Evolutionary conservation across 164 flowering plant species (phyloP).

Genomic region (Magnolia changhungtana): DNA sequence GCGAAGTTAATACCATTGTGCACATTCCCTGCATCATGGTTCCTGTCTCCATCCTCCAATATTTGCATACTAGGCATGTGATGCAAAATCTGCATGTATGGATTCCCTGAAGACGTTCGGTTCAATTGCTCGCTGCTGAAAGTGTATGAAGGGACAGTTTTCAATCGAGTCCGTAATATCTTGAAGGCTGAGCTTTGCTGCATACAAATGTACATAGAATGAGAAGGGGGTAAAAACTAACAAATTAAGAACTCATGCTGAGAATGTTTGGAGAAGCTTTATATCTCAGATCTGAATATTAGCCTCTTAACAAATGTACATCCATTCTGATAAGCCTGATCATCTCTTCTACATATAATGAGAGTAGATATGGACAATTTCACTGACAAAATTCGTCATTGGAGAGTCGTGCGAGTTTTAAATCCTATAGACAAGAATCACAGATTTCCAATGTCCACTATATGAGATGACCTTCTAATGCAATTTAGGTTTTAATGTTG

Average conservation of each 20-base stretch:
- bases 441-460: too few relatives aligned
- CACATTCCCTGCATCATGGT: conserved; percentile 35
- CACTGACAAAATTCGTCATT: too few relatives aligned
- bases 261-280: neutral
- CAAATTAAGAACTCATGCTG: neutral
- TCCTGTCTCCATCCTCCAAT: conserved; percentile 51
- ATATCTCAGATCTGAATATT: too few relatives aligned
- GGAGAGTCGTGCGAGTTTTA: too few relatives aligned
- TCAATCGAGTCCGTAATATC: conserved; percentile 72
- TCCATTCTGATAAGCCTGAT: too few relatives aligned
- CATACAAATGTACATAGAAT: conserved; percentile 17
- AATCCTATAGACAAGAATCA: too few relatives aligned
- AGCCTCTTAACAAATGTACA: too few relatives aligned
- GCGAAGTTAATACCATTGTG: conserved; percentile 67
- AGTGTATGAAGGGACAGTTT: conserved; percentile 70
- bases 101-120: conserved; percentile 23
- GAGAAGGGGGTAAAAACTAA: neutral
- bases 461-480: too few relatives aligned
- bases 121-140: conserved; percentile 52
- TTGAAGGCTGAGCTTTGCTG: conserved; percentile 99
- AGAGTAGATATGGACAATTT: too few relatives aligned
- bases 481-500: too few relatives aligned
- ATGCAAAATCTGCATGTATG: conserved; percentile 18
- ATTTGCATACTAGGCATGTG: conserved; percentile 23
- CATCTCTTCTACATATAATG: too few relatives aligned